Conservation (phyloP, 345 rosid genomes). For the Sapria himalayana region DNA sequence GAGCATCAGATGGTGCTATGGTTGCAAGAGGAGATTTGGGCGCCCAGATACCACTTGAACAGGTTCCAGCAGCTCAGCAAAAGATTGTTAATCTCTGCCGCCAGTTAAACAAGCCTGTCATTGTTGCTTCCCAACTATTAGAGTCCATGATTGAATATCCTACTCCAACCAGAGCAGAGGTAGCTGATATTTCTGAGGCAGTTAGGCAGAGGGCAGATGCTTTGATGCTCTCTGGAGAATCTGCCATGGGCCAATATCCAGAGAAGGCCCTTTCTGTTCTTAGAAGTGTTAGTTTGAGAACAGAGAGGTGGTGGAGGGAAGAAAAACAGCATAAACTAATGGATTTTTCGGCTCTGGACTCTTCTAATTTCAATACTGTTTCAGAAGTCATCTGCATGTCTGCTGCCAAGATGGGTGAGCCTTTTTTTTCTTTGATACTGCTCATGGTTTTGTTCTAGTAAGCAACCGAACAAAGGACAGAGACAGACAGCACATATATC, state of each 20-base stretch:
- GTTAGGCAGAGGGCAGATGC: slow-evolving; percentile 97
- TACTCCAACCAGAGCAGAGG: slow-evolving; percentile 98
- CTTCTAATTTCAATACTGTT: slow-evolving; percentile 49
- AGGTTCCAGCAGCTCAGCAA: slow-evolving; percentile 93
- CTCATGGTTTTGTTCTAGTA: too few species aligned
- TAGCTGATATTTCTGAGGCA: slow-evolving; percentile 96
- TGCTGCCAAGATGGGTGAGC: slow-evolving; percentile 96
- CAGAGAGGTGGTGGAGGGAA: slow-evolving; percentile 98
- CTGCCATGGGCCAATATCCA: slow-evolving; percentile 98
- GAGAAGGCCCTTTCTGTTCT: slow-evolving; percentile 88
- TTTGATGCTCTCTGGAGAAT: slow-evolving; percentile 96
- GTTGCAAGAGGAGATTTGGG: slow-evolving; percentile 98
- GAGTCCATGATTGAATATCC: slow-evolving; percentile 99
- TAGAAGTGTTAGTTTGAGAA: slow-evolving; percentile 79
- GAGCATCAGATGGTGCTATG: slow-evolving; percentile 98
- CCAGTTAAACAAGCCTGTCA: slow-evolving; percentile 78
- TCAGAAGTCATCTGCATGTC: slow-evolving; percentile 94
- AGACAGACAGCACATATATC: too few species aligned
- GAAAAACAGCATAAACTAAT: slow-evolving; percentile 67
- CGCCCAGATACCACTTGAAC: slow-evolving; percentile 96
- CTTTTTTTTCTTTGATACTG: not conserved
- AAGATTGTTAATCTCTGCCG: slow-evolving; percentile 75
- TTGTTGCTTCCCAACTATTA: slow-evolving; percentile 86
- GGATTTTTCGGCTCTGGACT: slow-evolving; percentile 50
- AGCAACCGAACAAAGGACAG: too few species aligned